Base-by-base conservation (phyloP, 495 filamentous ascomycete species). In the Opeltia flavorubescens region DNA sequence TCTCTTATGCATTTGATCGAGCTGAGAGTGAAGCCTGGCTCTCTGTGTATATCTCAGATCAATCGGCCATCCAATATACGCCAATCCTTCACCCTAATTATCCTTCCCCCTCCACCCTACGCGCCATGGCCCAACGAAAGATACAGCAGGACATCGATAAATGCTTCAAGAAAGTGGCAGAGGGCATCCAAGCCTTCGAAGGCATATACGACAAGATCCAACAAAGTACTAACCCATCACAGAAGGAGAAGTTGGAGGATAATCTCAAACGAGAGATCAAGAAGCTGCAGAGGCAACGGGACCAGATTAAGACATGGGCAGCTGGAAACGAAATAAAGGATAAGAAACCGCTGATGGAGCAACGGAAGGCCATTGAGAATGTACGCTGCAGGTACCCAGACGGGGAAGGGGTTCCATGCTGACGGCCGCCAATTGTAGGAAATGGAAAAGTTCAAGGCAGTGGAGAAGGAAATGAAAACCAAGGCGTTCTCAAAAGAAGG, bases 381-480 rank as follows among this genome's bases (percentile, higher is more conserved):
- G 89, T 96, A 70, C 50, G 69, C 54, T 61, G 44, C 34, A 43
- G 6, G 8, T n/a, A 18, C 2, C 6, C 12, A 17, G n/a, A 5
- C 20, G 34, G 35, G 47, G 33, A 18, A 30, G 47, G 27, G 33
- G 50, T 52, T 18, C 59, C 38, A 26, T 36, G 39, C 46, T 51
- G 34, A 50, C 36, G 2, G 23, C n/a, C 11, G 40, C 29, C 40
- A 43, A 63, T 50, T 62, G 56, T 66, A 95, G 93, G 86, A 94
- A 80, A 98, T 98, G 91, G 91, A 98, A 66, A 85, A 84, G 56
- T 98, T 98, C 77, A 98, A 98, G 71, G 89, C 87, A 21, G 91
- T 98, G n/a, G 91, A 98, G 67, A 98, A 98, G 70, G 91, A 95
- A 62, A 96, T 98, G 89, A 98, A 98, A 69, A 98, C 91, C 40